These are phyloP conservation scores for Falciphora oryzae DNA, from an alignment of 2,329 filamentous ascomycete genomes.

Conservation along the genomic window DNA sequence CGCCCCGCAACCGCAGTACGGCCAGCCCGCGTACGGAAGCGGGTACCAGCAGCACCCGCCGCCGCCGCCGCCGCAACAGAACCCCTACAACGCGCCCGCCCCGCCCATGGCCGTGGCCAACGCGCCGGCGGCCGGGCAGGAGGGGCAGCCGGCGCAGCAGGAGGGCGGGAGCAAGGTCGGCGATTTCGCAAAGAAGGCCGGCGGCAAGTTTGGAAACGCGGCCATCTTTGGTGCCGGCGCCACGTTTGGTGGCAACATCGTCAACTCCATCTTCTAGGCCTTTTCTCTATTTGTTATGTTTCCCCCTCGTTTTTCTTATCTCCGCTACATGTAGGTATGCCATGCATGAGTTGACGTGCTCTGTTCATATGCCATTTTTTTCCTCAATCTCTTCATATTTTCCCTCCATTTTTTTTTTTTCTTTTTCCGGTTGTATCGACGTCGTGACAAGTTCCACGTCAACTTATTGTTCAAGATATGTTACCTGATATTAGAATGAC, in stretches of 20 bases:
- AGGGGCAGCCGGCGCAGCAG: slow-evolving; percentile 34
- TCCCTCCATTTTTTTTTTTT: neutral
- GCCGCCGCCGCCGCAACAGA: slow-evolving; percentile 39
- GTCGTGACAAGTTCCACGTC: too few species aligned
- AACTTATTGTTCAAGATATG: too few species aligned
- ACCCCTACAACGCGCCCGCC: slow-evolving; percentile 60
- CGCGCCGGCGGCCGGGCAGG: slow-evolving; percentile 53
- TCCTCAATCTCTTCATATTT: neutral
- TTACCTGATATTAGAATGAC: too few species aligned
- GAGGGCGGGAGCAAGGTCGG: slow-evolving; percentile 56
- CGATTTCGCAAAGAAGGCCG: slow-evolving; percentile 86
- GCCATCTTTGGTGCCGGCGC: slow-evolving; percentile 92
- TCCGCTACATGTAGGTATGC: neutral
- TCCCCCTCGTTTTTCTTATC: neutral
- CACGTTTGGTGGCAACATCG: slow-evolving; percentile 82
- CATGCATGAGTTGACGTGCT: neutral
- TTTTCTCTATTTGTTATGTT: neutral
- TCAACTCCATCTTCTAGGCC: slow-evolving; percentile 79
- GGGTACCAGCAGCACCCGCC: slow-evolving; percentile 54
- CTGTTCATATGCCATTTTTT: neutral
- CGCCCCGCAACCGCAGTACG: slow-evolving; percentile 22
- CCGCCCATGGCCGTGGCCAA: slow-evolving; percentile 70
- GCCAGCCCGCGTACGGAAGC: slow-evolving; percentile 40
- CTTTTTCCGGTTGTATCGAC: too few species aligned
- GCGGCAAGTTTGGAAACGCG: slow-evolving; percentile 81